These are phyloP conservation scores for Ganoderma sinense DNA, from an alignment of 1,284 basidiomycete genomes.

Conservation along the genomic window DNA sequence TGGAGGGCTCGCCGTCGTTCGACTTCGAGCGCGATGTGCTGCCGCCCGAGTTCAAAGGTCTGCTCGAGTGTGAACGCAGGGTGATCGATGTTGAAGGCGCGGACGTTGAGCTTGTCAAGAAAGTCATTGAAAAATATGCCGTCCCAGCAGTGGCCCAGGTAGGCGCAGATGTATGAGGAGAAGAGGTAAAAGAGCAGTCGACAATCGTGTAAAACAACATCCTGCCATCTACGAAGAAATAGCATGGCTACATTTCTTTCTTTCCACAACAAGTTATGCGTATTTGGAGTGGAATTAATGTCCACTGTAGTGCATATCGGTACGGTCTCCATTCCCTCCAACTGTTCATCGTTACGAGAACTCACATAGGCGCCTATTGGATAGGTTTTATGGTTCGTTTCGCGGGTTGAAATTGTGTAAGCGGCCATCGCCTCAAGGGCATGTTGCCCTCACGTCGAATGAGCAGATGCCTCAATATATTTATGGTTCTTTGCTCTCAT, in stretches of 20 bases:
- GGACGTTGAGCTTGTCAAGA: slow-evolving; percentile 73
- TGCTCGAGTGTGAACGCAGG: slow-evolving; percentile 78
- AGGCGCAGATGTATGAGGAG: slow-evolving; percentile 25
- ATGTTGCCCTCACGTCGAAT: not conserved
- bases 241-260: not conserved
- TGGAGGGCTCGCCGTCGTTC: slow-evolving; percentile 65
- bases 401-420: not conserved
- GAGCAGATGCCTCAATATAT: not conserved
- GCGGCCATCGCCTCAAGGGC: not conserved
- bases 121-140: slow-evolving; percentile 62
- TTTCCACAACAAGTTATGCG: not conserved
- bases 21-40: slow-evolving; percentile 84
- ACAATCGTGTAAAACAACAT: not conserved
- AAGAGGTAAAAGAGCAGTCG: not conserved
- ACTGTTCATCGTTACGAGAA: not conserved
- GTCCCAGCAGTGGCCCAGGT: slow-evolving; percentile 14
- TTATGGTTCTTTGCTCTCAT: not conserved
- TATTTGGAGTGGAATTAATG: not conserved
- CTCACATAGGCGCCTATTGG: not conserved
- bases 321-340: not conserved
- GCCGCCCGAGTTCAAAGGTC: slow-evolving; percentile 82
- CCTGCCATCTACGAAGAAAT: not conserved
- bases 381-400: too few species aligned
- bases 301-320: not conserved
- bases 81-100: slow-evolving; percentile 81